Base-by-base conservation (phyloP, 2,329 filamentous ascomycete genomes). In the Alternaria sp. region DNA sequence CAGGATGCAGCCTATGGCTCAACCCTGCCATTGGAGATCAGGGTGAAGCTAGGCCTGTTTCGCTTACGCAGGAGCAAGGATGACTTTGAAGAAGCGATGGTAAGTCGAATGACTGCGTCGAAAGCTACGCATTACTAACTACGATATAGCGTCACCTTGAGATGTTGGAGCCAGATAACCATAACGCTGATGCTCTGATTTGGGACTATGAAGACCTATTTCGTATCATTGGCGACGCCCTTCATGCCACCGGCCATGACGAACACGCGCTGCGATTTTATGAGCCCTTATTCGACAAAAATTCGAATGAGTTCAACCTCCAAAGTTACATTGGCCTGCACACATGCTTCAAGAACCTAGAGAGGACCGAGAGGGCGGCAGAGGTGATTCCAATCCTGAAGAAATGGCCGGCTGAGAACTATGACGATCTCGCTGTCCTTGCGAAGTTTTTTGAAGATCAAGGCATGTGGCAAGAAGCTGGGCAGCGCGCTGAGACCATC, bases 21-120 rank as follows among this genome's bases (percentile, higher is more conserved):
- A 43, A 88, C 89, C 1, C 83, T 97, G 43, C 95, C 94, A 0
- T 79, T 94, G 6, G 93, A 97, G 69, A 83, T 99, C 45, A 89
- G 95, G 19, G 87, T 93, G 28, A 96, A 95, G 75, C 83, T 99
- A 66, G 95, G 92, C 4, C 83, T 95, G 5, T 95, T 93, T 75
- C 89, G 96, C n/a, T 81, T 97, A 36, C 89, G 88, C 59, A 83
- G 93, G 63, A 89, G 88, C 1, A 82, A 90, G 25, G 82, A 87
- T 15, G 75, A 86, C 65, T 79, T 84, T 21, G 82, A 88, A 13
- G 95, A 98, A 82, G 93, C 93, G 17, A 84, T 92, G 81, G 90
- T 92, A 83, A 82, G 86, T 81, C 50, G 7, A 21, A n/a, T 19
- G 19, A 86, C 93, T 32, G 86, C 26, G 90, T 57, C 87, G 88